Evolutionary conservation across 2,329 filamentous ascomycete species (phyloP), one percentile per base, ranked within the genome.

Genomic region (Colletotrichum magnum): DNA sequence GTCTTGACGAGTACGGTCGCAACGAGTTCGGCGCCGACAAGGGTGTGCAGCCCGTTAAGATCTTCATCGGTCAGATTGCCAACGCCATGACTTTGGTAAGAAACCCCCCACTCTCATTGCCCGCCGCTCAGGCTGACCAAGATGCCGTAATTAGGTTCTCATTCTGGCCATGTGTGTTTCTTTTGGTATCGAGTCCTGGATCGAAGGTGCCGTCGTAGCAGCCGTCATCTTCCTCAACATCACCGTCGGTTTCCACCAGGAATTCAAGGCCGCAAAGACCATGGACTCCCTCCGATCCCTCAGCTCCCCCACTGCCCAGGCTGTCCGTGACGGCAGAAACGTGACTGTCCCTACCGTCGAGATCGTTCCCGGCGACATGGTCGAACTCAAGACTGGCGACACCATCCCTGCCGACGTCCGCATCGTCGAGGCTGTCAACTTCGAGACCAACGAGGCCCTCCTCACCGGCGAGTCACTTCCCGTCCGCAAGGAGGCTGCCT

Each of bases 11-110:
- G 54, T 86, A 88, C 79, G 90, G 90, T 4, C 79, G 81, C 16
- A 93, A 93, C 72, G 87, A 92, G 68, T 85, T 93, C 12, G 88
- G 89, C 59, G 87, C 90, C 54, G 85, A 82, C 6, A 82, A 86
- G 61, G 87, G 87, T 9, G 90, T 93, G 24, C 87, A 87, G 64
- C 85, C 88, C 32, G 73, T 86, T 64, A 90, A 91, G 75, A 92
- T 93, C 69, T 79, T 93, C 24, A 81, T 92, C 57, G 84, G 86
- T 39, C 90, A 93, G 75, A 82, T 93, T 61, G 89, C 89, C 68
- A 93, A 93, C 78, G 90, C 90, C 15, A 88, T 93, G 87, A 92
- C 88, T 72, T 77, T 93, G 78, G 90, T 90, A 75, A 75, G 77
- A 72, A 45, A 18, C 24, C 47, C 2, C 47, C 47, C 47, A 4